Evolutionary conservation across 306 rosid species (phyloP).

Genomic region (Spatholobus suberectus): DNA sequence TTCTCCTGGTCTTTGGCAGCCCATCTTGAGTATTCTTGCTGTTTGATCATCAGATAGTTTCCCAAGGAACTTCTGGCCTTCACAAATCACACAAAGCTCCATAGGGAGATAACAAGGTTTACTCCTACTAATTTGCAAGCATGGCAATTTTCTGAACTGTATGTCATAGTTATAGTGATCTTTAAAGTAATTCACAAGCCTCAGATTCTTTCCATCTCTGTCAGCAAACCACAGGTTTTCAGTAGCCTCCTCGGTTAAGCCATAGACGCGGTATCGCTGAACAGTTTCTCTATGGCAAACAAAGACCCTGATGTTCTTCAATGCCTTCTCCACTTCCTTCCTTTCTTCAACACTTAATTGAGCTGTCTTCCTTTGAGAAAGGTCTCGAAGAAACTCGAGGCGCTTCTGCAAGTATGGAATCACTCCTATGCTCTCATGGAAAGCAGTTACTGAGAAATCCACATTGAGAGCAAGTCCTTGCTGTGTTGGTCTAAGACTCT

Average conservation of each 20-base stretch:
- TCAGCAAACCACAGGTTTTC: conserved; percentile 93
- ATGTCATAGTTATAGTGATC: conserved; percentile 94
- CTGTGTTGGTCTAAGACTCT: conserved; percentile 95
- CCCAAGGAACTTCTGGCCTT: conserved; percentile 96
- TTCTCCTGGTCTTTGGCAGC: conserved; percentile 89
- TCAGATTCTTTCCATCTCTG: conserved; percentile 83
- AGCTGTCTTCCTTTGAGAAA: conserved; percentile 74
- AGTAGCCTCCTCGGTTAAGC: conserved; percentile 90
- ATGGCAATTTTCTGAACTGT: conserved; percentile 84
- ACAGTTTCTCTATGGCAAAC: conserved; percentile 97
- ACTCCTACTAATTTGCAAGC: conserved; percentile 93
- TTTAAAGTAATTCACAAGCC: conserved; percentile 83
- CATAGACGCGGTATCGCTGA: conserved; percentile 88
- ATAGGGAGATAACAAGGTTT: conserved; percentile 98
- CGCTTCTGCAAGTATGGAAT: conserved; percentile 90
- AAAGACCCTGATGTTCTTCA: conserved; percentile 88
- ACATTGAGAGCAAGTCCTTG: conserved; percentile 96
- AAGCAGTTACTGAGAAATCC: conserved; percentile 93
- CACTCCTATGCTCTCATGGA: conserved; percentile 95
- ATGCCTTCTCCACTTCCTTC: conserved; percentile 86
- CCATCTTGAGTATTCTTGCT: conserved; percentile 95
- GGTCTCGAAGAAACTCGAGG: conserved; percentile 80
- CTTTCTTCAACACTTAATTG: conserved; percentile 67
- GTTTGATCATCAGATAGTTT: conserved; percentile 96
- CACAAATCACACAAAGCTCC: conserved; percentile 97